These are phyloP conservation scores for Aspergillus transmontanensis DNA, from an alignment of 2,329 filamentous ascomycete genomes.

Conservation along the genomic window DNA sequence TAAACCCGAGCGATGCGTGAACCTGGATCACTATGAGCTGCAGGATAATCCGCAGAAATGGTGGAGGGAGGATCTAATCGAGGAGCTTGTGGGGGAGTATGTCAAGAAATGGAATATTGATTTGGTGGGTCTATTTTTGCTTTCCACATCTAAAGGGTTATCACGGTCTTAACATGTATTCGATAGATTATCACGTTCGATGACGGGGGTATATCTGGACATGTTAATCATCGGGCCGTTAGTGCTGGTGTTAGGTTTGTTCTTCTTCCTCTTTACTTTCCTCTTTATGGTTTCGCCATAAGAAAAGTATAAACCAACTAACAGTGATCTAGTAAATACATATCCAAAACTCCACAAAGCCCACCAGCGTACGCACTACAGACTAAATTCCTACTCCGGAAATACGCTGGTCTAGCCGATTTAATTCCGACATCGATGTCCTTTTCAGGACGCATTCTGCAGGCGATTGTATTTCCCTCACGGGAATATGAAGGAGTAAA, in stretches of 20 bases:
- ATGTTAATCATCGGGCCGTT: constrained; percentile 46
- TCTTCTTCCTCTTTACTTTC: neutral
- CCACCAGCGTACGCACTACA: constrained; percentile 41
- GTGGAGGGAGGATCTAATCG: constrained; percentile 42
- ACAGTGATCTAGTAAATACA: constrained; percentile 6
- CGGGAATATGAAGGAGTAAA: neutral
- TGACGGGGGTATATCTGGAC: constrained; percentile 43
- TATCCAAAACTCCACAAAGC: constrained; percentile 34
- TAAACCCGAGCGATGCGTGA: constrained; percentile 36
- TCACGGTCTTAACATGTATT: neutral
- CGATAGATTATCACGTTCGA: constrained; percentile 45
- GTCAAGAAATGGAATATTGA: constrained; percentile 43
- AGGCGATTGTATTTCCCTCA: constrained; percentile 19
- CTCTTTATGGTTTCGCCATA: no score
- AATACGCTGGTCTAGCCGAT: constrained; percentile 44
- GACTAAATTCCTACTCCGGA: constrained; percentile 39
- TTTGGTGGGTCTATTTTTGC: constrained; percentile 27
- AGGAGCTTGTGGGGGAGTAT: constrained; percentile 35
- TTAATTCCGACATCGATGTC: constrained; percentile 42
- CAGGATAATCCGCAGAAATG: constrained; percentile 44
- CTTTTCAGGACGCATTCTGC: constrained; percentile 29
- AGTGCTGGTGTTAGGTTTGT: constrained; percentile 42
- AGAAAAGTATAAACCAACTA: neutral
- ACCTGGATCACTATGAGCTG: constrained; percentile 38
- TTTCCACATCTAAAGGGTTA: neutral